Base-by-base conservation (phyloP, 2,329 filamentous ascomycete species). In the Plenodomus biglobosus region DNA sequence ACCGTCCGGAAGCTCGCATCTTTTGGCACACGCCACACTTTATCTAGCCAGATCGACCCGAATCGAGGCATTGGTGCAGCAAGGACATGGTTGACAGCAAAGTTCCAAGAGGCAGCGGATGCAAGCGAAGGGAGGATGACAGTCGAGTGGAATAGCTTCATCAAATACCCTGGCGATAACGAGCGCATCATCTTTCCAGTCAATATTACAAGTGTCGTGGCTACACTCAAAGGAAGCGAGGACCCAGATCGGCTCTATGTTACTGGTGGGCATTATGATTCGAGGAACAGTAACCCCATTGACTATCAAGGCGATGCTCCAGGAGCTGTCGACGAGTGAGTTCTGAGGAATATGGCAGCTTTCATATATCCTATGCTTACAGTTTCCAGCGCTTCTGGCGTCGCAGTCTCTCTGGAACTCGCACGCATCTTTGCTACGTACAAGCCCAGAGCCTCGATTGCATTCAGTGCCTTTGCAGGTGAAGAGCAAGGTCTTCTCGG, bases 401-500 rank as follows among this genome's bases (percentile, higher is more conserved):
- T 32, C 3, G 27, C 27, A 65, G 73, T 84, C 18, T 75, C 78
- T 0, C 74, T 84, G 58, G 81, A 84, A 65, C 72, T 84, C 35
- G 80, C 80, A 2, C 73, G 80, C 10, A 70, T 83, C 37, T 71
- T 80, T 49, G 75, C 80, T 0, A 76, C 70, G 36, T 71, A 70
- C 11, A 63, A 73, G 32, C 80, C 78, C 0, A 72, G 72, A 45
- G 76, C 79, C 0, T 83, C 79, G 1, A 78, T 84, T 52, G 76
- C 80, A 38, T 80, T 84, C 42, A 80, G 73, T 2, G 80, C 81
- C 3, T 78, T 81, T 2, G 79, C 81, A 1, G 81, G 80, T 11
- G 81, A 84, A 63, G 81, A 84, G 53, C 81, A 84, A 67, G 73
- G 72, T 5, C 73, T 83, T 2, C 79, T 78, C 44, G 81, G 81